phyloP scores from a whole-genome alignment of 2,329 filamentous ascomycete species.

The Phyllosticta citrichinensis region DNA sequence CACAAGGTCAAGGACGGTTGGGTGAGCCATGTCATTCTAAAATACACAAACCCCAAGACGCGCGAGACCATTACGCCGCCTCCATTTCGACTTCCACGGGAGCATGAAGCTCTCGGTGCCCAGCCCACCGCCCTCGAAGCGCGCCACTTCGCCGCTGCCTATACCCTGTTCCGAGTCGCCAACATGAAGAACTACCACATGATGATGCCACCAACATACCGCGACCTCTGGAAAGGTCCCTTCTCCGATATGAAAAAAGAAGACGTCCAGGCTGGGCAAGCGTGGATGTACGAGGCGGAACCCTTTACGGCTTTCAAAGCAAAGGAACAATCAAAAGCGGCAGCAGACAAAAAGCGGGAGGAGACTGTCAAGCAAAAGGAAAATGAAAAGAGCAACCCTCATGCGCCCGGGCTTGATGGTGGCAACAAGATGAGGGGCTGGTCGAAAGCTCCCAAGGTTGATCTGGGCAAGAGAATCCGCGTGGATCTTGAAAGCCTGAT shows the following conservation, averaged over 20 bases:
- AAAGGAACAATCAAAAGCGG: slow-evolving; percentile 65
- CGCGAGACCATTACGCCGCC: slow-evolving; percentile 64
- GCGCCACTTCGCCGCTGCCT: slow-evolving; percentile 85
- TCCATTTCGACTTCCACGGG: slow-evolving; percentile 69
- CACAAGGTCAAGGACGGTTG: slow-evolving; percentile 63
- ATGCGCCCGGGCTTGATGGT: slow-evolving; percentile 19
- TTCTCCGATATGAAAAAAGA: slow-evolving; percentile 74
- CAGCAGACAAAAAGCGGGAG: slow-evolving; percentile 68
- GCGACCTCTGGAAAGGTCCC: slow-evolving; percentile 78
- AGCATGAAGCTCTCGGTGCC: slow-evolving; percentile 64
- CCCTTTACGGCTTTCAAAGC: slow-evolving; percentile 77
- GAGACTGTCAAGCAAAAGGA: slow-evolving; percentile 56
- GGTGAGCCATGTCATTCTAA: slow-evolving; percentile 73
- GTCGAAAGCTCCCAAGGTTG: slow-evolving; percentile 78
- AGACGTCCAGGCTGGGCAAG: slow-evolving; percentile 66
- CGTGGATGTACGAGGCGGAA: slow-evolving; percentile 91
- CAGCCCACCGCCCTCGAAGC: slow-evolving; percentile 80
- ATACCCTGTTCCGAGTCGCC: slow-evolving; percentile 80
- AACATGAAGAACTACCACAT: slow-evolving; percentile 95
- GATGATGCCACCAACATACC: slow-evolving; percentile 84
- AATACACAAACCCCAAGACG: slow-evolving; percentile 66
- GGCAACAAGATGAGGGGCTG: slow-evolving; percentile 57
- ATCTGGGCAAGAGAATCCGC: slow-evolving; percentile 78
- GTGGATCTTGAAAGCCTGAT: slow-evolving; percentile 71
- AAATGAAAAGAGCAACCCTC: slow-evolving; percentile 34